phyloP scores from a whole-genome alignment of 2,329 filamentous ascomycete species.

The Calonectria pauciramosa region DNA sequence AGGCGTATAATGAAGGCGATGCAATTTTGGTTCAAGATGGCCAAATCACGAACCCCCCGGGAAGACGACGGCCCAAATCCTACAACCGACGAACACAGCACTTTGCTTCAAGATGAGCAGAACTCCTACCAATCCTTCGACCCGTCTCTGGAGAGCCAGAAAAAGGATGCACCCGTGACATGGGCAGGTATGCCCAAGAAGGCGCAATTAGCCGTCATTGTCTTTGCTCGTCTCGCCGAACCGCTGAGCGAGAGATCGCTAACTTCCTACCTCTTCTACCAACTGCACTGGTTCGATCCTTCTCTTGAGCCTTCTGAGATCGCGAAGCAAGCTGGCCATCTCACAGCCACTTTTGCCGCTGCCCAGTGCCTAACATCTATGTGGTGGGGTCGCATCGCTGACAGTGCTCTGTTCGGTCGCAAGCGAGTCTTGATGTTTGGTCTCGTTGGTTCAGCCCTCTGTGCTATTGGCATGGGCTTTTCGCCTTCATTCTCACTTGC shows the following conservation, averaged over 20 bases:
- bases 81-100: not conserved
- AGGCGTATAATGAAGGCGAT: too few relatives aligned
- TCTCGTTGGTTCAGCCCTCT: conserved; percentile 27
- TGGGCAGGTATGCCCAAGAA: conserved; percentile 40
- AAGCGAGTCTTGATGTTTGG: conserved; percentile 37
- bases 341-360: conserved; percentile 36
- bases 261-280: conserved; percentile 30
- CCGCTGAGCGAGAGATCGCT: conserved; percentile 42
- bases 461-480: conserved; percentile 31
- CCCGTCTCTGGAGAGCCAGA: not conserved
- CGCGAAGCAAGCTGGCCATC: conserved; percentile 32
- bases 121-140: not conserved
- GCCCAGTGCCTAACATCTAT: conserved; percentile 37
- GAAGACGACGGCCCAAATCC: not conserved
- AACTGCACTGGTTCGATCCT: conserved; percentile 30
- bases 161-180: not conserved
- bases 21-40: not conserved
- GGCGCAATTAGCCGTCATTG: conserved; percentile 42
- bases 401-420: conserved; percentile 33
- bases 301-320: conserved; percentile 23
- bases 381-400: conserved; percentile 36
- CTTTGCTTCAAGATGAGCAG: not conserved
- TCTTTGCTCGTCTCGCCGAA: conserved; percentile 44
- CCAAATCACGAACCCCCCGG: not conserved
- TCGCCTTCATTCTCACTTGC: conserved; percentile 21